Evolutionary conservation across 495 filamentous ascomycete genomes (phyloP).

Genomic region (Hypoxylon crocopeplum): DNA sequence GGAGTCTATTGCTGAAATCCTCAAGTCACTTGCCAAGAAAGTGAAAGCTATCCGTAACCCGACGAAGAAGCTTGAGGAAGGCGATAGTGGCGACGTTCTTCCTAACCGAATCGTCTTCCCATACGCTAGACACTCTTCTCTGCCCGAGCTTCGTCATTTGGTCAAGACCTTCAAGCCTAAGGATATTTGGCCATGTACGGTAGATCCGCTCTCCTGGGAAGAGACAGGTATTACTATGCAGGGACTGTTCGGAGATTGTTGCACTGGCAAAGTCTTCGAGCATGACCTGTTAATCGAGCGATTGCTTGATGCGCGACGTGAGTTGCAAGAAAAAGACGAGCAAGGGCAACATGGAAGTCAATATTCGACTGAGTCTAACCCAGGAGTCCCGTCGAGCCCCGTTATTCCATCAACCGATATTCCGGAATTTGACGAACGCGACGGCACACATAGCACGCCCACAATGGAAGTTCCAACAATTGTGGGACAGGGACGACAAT

Average conservation of each 20-base stretch:
- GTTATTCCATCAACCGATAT: background rate
- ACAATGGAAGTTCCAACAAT: background rate
- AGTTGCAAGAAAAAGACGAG: background rate
- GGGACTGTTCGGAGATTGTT: conserved; percentile 74
- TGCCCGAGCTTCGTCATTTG: conserved; percentile 76
- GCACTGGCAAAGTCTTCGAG: conserved; percentile 62
- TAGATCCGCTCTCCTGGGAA: conserved; percentile 67
- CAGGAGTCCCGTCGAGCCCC: background rate
- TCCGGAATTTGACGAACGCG: background rate
- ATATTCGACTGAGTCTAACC: background rate
- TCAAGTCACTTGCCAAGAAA: conserved; percentile 43
- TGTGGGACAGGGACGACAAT: background rate
- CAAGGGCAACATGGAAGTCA: background rate
- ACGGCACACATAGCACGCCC: background rate
- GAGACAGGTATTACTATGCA: conserved; percentile 65
- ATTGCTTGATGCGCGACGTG: background rate
- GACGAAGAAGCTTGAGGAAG: conserved; percentile 1
- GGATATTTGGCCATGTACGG: conserved; percentile 86
- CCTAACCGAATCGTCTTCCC: conserved; percentile 68
- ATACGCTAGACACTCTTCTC: conserved; percentile 91
- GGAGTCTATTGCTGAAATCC: conserved; percentile 30
- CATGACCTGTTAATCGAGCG: conserved; percentile 71
- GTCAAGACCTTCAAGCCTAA: conserved; percentile 71
- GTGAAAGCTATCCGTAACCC: conserved; percentile 27
- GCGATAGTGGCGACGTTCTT: conserved; percentile 19